Conservation (phyloP, 2,329 filamentous ascomycete species). For the Aspergillus brasiliensis region DNA sequence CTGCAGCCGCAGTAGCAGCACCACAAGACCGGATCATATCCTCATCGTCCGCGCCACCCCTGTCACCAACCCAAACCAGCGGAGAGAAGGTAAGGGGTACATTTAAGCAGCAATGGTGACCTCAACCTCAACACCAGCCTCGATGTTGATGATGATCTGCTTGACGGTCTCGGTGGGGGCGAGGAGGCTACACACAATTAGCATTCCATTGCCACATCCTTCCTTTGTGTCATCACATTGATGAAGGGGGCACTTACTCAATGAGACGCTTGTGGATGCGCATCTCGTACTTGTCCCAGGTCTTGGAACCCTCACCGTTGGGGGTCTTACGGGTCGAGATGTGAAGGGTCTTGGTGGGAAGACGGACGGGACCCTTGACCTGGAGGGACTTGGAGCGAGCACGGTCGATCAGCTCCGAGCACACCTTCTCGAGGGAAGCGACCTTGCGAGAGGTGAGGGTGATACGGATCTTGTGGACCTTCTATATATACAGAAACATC, state of each 20-base stretch:
- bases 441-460: constrained; percentile 96
- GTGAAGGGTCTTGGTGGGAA: constrained; percentile 96
- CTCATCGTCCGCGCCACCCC: constrained; percentile 20
- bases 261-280: constrained; percentile 99
- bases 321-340: constrained; percentile 98
- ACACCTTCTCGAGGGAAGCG: constrained; percentile 94
- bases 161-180: constrained; percentile 82
- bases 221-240: too few species aligned
- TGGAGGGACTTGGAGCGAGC: constrained; percentile 97
- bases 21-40: constrained; percentile 20
- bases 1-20: constrained; percentile 16
- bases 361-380: constrained; percentile 97
- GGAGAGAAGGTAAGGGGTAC: constrained; percentile 15
- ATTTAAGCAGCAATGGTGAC: constrained; percentile 56
- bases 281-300: constrained; percentile 99
- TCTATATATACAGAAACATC: constrained; percentile 51
- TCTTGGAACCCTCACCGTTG: constrained; percentile 99
- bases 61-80: constrained; percentile 3
- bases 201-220: constrained; percentile 7
- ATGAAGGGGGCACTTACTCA: constrained; percentile 61
- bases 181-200: constrained; percentile 66
- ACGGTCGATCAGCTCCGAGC: constrained; percentile 96
- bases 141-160: constrained; percentile 58
- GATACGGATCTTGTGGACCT: constrained; percentile 98
- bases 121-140: constrained; percentile 57